Percentiles rank a stretch among this genome's conserved stretches.
Conservation (phyloP, 257 asterid species). For the Solanum sitiens region DNA sequence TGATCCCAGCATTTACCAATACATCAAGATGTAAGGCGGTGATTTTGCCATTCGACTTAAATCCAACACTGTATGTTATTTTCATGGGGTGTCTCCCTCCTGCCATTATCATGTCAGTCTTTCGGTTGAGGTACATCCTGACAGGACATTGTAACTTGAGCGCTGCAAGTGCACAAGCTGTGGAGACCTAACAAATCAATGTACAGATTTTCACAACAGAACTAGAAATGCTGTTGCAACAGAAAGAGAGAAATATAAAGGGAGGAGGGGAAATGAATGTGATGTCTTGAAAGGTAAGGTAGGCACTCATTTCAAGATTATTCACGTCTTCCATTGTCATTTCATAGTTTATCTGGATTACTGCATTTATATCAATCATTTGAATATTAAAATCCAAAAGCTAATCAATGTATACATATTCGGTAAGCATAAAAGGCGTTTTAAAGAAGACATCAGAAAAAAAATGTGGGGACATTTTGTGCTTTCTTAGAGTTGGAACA, state of each 20-base stretch:
- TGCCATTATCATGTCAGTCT: slow-evolving; percentile 59
- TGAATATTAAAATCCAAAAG: background rate
- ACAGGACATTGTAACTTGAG: slow-evolving; percentile 58
- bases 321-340: background rate
- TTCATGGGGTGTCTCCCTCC: slow-evolving; percentile 89
- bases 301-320: background rate
- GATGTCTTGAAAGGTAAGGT: background rate
- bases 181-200: slow-evolving; percentile 33
- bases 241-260: background rate
- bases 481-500: background rate
- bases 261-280: background rate
- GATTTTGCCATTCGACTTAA: slow-evolving; percentile 56
- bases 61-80: slow-evolving; percentile 59
- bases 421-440: background rate
- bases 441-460: background rate
- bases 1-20: slow-evolving; percentile 54
- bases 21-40: slow-evolving; percentile 65
- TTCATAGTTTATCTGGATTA: background rate
- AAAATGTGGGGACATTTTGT: background rate
- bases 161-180: slow-evolving; percentile 81
- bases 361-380: background rate
- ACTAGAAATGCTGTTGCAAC: background rate
- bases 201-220: background rate
- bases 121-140: slow-evolving; percentile 51
- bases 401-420: background rate